A percentile compares a stretch with the other conserved stretches of the same genome.
These are phyloP conservation scores for Claviceps quebecensis DNA, from an alignment of 2,329 filamentous ascomycete genomes.

Conservation along the genomic window DNA sequence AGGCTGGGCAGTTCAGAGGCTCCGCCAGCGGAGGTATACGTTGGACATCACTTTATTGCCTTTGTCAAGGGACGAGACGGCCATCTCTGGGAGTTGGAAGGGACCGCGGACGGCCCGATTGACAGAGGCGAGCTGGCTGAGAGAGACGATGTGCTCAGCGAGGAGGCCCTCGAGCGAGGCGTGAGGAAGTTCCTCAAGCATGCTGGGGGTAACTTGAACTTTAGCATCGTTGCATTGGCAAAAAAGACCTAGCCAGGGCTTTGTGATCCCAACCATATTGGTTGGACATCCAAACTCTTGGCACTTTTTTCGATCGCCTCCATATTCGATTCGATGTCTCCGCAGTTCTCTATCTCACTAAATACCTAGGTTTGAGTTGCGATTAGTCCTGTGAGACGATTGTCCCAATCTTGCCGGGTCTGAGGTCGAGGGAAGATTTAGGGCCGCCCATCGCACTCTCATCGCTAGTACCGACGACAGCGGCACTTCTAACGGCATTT, in stretches of 20 bases:
- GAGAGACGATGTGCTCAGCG: slow-evolving; percentile 50
- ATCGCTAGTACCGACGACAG: not conserved
- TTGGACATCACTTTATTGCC: slow-evolving; percentile 67
- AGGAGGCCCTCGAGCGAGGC: slow-evolving; percentile 51
- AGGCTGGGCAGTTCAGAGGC: slow-evolving; percentile 51
- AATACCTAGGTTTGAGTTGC: too few species aligned
- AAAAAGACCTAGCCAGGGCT: slow-evolving; percentile 3
- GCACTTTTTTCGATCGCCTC: not conserved
- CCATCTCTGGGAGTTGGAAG: slow-evolving; percentile 68
- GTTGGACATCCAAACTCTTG: not conserved
- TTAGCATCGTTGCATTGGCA: slow-evolving; percentile 25
- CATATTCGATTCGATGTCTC: too few species aligned
- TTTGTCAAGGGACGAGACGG: slow-evolving; percentile 57
- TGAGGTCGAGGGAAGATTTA: too few species aligned
- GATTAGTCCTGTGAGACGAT: too few species aligned
- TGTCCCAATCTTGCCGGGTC: too few species aligned
- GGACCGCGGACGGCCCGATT: slow-evolving; percentile 56
- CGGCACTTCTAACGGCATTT: not conserved
- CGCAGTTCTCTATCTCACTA: too few species aligned
- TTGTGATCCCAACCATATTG: not conserved
- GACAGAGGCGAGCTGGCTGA: slow-evolving; percentile 43
- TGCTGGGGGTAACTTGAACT: slow-evolving; percentile 21
- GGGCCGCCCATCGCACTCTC: not conserved
- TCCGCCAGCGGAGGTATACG: slow-evolving; percentile 43
- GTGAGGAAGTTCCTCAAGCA: slow-evolving; percentile 28